phyloP scores from a whole-genome alignment of 2,329 filamentous ascomycete genomes.

The Aspergillus piperis region DNA sequence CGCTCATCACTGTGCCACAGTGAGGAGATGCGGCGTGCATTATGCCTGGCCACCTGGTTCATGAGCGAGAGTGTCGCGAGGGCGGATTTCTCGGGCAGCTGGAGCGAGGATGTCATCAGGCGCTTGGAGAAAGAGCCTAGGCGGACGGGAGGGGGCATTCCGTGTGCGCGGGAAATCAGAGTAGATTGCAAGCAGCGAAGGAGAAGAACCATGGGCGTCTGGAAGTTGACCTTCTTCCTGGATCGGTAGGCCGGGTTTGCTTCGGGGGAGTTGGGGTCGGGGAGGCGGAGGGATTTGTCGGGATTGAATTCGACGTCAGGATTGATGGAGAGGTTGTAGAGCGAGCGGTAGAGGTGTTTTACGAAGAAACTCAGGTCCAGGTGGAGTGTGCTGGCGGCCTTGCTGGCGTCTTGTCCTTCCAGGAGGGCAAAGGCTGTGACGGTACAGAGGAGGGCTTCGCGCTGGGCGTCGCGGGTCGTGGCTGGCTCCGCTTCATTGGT shows the following conservation, averaged over 20 bases:
- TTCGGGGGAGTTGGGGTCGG: constrained; percentile 60
- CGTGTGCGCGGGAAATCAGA: constrained; percentile 75
- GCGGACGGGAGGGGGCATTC: constrained; percentile 73
- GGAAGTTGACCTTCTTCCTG: constrained; percentile 81
- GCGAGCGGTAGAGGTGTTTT: constrained; percentile 84
- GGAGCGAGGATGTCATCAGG: constrained; percentile 76
- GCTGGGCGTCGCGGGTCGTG: constrained; percentile 69
- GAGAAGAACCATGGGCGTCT: constrained; percentile 90
- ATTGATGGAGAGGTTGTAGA: constrained; percentile 76
- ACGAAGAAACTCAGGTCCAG: constrained; percentile 96
- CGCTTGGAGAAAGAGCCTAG: constrained; percentile 94
- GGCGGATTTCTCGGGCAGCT: constrained; percentile 86
- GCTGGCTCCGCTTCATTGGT: constrained; percentile 38
- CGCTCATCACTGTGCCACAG: constrained; percentile 95
- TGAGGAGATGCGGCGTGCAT: constrained; percentile 78
- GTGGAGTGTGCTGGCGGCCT: constrained; percentile 76
- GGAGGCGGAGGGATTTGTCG: constrained; percentile 69
- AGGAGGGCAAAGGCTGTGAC: constrained; percentile 96
- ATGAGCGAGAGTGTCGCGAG: constrained; percentile 78
- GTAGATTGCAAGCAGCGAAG: constrained; percentile 81
- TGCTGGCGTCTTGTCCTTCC: constrained; percentile 87
- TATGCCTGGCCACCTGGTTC: constrained; percentile 74
- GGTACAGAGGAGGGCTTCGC: constrained; percentile 89
- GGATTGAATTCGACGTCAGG: constrained; percentile 81
- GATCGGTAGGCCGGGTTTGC: constrained; percentile 42